These are phyloP conservation scores for Sporothrix phasma DNA, from an alignment of 2,329 filamentous ascomycete genomes.

Conservation along the genomic window DNA sequence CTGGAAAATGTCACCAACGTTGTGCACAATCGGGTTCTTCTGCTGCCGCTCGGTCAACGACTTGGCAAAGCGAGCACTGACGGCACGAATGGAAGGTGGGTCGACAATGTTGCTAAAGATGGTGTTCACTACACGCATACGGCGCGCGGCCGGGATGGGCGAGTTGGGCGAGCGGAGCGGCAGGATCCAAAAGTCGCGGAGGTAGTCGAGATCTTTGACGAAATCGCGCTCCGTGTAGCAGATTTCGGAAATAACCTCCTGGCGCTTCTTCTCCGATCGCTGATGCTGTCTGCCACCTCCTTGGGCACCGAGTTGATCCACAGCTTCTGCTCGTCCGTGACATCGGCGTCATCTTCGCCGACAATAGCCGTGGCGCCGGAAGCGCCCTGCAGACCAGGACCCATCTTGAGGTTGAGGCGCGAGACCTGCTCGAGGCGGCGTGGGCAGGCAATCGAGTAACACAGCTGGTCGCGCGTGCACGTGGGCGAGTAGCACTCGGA, in stretches of 20 bases:
- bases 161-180: constrained; percentile 74
- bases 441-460: constrained; percentile 96
- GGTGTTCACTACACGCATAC: constrained; percentile 83
- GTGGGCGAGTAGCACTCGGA: constrained; percentile 98
- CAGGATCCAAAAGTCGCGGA: constrained; percentile 97
- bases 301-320: constrained; percentile 99
- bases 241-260: constrained; percentile 95
- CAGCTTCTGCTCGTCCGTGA: constrained; percentile 90
- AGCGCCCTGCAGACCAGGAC: constrained; percentile 68
- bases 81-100: constrained; percentile 65
- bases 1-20: constrained; percentile 87
- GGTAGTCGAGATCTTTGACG: constrained; percentile 95
- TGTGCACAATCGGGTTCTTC: constrained; percentile 76
- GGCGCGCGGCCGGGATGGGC: constrained; percentile 76
- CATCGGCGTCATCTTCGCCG: constrained; percentile 71
- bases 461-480: constrained; percentile 87
- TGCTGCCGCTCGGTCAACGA: constrained; percentile 85
- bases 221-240: constrained; percentile 99
- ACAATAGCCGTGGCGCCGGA: constrained; percentile 41
- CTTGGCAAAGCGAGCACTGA: constrained; percentile 82
- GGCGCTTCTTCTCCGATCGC: constrained; percentile 93
- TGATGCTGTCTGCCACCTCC: constrained; percentile 81
- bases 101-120: constrained; percentile 97
- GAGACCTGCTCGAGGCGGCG: constrained; percentile 90
- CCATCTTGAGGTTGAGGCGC: constrained; percentile 83